phyloP scores from a whole-genome alignment of 768 basidiomycete genomes.

The Paxillus rubicundulus region DNA sequence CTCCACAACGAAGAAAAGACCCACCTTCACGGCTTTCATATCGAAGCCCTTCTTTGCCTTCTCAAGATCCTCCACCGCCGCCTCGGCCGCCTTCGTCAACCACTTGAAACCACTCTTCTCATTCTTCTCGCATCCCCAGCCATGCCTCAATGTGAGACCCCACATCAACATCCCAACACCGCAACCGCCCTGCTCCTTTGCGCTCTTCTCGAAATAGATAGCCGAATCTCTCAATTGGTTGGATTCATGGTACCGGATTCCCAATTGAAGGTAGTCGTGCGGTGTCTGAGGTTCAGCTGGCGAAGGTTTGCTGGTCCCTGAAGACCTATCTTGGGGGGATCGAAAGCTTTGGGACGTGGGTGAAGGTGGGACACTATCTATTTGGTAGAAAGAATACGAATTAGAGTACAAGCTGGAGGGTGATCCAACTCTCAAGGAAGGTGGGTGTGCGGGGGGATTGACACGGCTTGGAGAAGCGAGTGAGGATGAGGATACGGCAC shows the following conservation, averaged over 20 bases:
- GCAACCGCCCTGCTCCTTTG: conserved; percentile 72
- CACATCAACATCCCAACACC: conserved; percentile 93
- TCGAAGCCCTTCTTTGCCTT: conserved; percentile 54
- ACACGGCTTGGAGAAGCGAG: conserved; percentile 7
- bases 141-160: conserved; percentile 80
- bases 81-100: conserved; percentile 79
- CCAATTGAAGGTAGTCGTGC: conserved; percentile 69
- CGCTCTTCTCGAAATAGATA: conserved; percentile 71
- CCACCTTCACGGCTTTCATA: conserved; percentile 51
- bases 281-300: conserved; percentile 39
- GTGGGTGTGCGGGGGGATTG: conserved; percentile 32
- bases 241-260: conserved; percentile 75
- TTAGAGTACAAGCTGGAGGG: conserved; percentile 51
- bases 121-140: conserved; percentile 84
- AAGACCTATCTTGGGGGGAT: conserved; percentile 15
- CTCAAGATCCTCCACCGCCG: conserved; percentile 75
- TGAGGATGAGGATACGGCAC: conserved; percentile 12
- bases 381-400: conserved; percentile 63
- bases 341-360: conserved; percentile 32
- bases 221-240: conserved; percentile 70
- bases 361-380: conserved; percentile 46
- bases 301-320: conserved; percentile 13
- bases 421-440: conserved; percentile 37
- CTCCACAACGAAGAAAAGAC: neutral
- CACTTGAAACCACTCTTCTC: conserved; percentile 80